These are phyloP conservation scores for Ceratocystis diversiconidia DNA, from an alignment of 2,329 filamentous ascomycete species.

Conservation along the genomic window DNA sequence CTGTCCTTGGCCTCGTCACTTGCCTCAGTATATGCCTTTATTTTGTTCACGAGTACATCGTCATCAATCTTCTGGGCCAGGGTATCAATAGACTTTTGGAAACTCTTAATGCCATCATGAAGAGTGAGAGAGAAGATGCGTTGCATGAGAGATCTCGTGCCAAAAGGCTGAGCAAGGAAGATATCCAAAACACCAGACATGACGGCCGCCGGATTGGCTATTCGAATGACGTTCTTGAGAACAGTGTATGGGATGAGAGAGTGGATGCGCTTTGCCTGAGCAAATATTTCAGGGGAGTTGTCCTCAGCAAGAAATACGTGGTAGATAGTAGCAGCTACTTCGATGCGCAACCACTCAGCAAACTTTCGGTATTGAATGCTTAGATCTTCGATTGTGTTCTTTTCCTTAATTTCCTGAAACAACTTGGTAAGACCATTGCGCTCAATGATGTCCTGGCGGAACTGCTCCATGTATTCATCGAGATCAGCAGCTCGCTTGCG, in stretches of 20 bases:
- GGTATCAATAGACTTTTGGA: slow-evolving; percentile 75
- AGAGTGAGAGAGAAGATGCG: slow-evolving; percentile 87
- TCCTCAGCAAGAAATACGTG: slow-evolving; percentile 96
- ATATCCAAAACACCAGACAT: slow-evolving; percentile 94
- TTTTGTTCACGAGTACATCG: slow-evolving; percentile 60
- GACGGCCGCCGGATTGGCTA: slow-evolving; percentile 89
- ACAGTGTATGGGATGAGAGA: slow-evolving; percentile 85
- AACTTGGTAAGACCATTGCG: slow-evolving; percentile 77
- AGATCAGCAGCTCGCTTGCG: slow-evolving; percentile 78
- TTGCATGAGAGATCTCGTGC: slow-evolving; percentile 77
- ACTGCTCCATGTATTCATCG: slow-evolving; percentile 96
- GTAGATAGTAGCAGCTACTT: slow-evolving; percentile 91
- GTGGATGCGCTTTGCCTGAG: slow-evolving; percentile 85
- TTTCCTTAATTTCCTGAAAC: slow-evolving; percentile 84
- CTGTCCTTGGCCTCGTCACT: slow-evolving; percentile 59
- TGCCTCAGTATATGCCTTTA: slow-evolving; percentile 64
- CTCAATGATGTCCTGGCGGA: slow-evolving; percentile 53
- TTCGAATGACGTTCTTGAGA: slow-evolving; percentile 91
- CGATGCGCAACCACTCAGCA: slow-evolving; percentile 93
- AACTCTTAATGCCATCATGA: slow-evolving; percentile 73
- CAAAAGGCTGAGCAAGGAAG: slow-evolving; percentile 90
- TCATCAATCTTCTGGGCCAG: slow-evolving; percentile 70
- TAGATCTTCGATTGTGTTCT: slow-evolving; percentile 72
- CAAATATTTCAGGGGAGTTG: slow-evolving; percentile 92
- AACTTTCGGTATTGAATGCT: slow-evolving; percentile 97